Evolutionary conservation across 2,329 filamentous ascomycete genomes (phyloP).

Genomic region (Aureobasidium namibiae): DNA sequence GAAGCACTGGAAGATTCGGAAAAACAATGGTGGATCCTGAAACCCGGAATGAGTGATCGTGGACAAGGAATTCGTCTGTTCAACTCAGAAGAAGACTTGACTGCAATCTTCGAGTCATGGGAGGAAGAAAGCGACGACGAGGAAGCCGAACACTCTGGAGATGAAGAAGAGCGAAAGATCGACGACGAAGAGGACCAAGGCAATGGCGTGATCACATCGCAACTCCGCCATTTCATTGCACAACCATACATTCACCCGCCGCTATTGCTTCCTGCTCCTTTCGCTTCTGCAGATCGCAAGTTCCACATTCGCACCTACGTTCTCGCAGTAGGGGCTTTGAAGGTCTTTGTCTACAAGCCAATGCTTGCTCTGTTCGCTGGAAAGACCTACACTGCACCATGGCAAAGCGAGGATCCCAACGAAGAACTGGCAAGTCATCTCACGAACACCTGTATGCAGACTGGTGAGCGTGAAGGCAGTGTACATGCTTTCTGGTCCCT

Average conservation of each 20-base stretch:
- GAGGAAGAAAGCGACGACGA: conserved; percentile 35
- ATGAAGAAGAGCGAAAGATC: conserved; percentile 21
- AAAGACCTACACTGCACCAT: conserved; percentile 61
- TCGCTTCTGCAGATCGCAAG: conserved; percentile 56
- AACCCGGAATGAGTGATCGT: conserved; percentile 94
- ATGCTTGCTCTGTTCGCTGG: conserved; percentile 93
- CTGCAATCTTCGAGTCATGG: conserved; percentile 84
- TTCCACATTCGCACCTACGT: conserved; percentile 95
- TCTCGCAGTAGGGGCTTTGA: conserved; percentile 66
- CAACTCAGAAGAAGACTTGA: conserved; percentile 74
- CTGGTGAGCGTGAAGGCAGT: conserved; percentile 48
- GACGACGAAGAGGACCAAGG: conserved; percentile 30
- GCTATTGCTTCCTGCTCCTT: conserved; percentile 51
- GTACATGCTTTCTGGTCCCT: conserved; percentile 72
- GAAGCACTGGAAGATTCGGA: conserved; percentile 32
- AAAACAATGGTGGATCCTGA: conserved; percentile 77
- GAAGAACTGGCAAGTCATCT: conserved; percentile 66
- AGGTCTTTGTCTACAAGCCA: conserved; percentile 75
- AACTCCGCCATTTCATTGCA: conserved; percentile 90
- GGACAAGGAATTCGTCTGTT: conserved; percentile 91
- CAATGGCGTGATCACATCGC: conserved; percentile 67
- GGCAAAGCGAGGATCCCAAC: conserved; percentile 29
- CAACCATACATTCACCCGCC: conserved; percentile 92
- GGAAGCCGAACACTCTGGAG: conserved; percentile 25
- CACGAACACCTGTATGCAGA: conserved; percentile 91